Evolutionary conservation across 192 early-diverging fungal species (phyloP).

Genomic region (Obelidium mucronatum): DNA sequence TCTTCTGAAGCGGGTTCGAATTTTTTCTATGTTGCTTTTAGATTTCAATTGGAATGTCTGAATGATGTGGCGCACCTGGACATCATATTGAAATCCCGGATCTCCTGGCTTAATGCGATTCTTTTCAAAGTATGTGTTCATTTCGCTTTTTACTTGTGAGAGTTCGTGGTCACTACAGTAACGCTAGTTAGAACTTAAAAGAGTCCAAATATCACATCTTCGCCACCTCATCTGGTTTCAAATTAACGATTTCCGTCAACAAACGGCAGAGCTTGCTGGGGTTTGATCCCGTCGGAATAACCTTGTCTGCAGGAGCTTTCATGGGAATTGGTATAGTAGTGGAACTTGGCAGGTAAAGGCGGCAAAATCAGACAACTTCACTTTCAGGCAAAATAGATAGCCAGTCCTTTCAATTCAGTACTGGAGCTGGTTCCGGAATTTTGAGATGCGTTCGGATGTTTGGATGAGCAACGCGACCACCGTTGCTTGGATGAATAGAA

Average conservation of each 20-base stretch:
- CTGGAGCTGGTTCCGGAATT: neutral
- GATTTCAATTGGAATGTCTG: neutral
- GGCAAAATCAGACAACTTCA: no score
- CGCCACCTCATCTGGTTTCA: slow-evolving; percentile 43
- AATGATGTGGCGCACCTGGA: slow-evolving; percentile 32
- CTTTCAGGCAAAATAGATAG: neutral
- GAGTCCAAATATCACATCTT: no score
- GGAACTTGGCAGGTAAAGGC: neutral
- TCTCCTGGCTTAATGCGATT: slow-evolving; percentile 39
- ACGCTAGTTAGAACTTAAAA: no score
- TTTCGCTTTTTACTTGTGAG: slow-evolving; percentile 32
- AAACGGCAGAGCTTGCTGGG: neutral
- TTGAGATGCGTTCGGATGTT: slow-evolving; percentile 1
- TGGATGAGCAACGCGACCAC: neutral
- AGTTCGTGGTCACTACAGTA: slow-evolving; percentile 43
- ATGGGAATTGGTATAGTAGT: neutral
- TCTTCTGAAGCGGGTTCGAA: slow-evolving; percentile 37
- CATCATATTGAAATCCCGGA: slow-evolving; percentile 44
- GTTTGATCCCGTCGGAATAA: no score
- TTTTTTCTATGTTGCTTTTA: slow-evolving; percentile 47
- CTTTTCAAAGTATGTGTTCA: slow-evolving; percentile 46
- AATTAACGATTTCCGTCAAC: slow-evolving; percentile 41
- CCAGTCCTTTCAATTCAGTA: neutral
- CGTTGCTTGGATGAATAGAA: no score
- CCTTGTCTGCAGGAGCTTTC: no score